Evolutionary conservation across 2,329 filamentous ascomycete species (phyloP).

Genomic region (Xylaria sp.): DNA sequence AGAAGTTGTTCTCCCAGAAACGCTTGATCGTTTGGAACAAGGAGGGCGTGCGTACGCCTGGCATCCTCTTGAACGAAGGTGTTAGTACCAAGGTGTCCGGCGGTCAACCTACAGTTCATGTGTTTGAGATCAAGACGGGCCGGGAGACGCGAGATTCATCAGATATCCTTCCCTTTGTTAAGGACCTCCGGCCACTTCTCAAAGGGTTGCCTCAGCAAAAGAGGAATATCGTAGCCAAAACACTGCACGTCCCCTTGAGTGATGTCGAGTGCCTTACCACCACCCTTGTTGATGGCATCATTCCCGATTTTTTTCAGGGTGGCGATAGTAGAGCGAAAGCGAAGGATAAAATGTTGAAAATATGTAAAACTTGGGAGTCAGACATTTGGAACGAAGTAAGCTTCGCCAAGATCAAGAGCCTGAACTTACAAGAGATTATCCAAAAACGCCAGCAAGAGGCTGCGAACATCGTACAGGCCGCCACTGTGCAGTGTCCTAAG

Average conservation of each 20-base stretch:
- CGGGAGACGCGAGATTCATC: conserved; percentile 78
- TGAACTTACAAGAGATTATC: conserved; percentile 82
- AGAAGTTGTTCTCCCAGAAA: conserved; percentile 79
- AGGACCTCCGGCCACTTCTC: conserved; percentile 74
- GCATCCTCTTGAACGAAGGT: conserved; percentile 82
- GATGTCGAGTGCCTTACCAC: conserved; percentile 89
- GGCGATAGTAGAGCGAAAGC: conserved; percentile 64
- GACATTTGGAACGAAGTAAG: conserved; percentile 86
- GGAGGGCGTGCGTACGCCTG: conserved; percentile 84
- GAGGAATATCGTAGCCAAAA: conserved; percentile 75
- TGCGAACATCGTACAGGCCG: conserved; percentile 69
- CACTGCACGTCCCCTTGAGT: conserved; percentile 74
- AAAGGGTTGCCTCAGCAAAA: conserved; percentile 73
- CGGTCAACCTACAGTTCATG: conserved; percentile 75
- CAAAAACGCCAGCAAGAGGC: conserved; percentile 75
- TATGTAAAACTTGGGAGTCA: conserved; percentile 79
- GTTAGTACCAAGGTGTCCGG: conserved; percentile 68
- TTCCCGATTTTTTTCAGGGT: conserved; percentile 68
- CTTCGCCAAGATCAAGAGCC: conserved; percentile 82
- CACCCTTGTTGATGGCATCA: conserved; percentile 68
- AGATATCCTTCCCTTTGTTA: conserved; percentile 88
- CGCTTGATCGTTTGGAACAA: conserved; percentile 86
- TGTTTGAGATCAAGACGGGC: conserved; percentile 79
- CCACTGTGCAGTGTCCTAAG: conserved; percentile 75
- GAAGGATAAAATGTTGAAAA: conserved; percentile 73